Conservation (phyloP, 306 rosid species). For the Castanea mollissima region DNA sequence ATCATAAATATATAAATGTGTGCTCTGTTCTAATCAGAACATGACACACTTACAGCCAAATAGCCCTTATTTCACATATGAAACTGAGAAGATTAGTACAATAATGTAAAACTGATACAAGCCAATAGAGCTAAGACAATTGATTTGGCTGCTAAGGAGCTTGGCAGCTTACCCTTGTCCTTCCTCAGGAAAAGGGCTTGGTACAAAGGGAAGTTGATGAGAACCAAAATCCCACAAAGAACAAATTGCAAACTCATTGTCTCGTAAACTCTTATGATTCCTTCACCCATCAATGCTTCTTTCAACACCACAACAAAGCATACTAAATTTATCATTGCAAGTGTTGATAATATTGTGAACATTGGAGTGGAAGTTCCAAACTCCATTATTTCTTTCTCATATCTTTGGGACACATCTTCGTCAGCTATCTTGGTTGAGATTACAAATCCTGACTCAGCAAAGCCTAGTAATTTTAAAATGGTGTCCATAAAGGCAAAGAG, state of each 20-base stretch:
- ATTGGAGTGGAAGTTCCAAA: constrained; percentile 77
- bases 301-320: constrained; percentile 52
- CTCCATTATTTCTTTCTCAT: constrained; percentile 74
- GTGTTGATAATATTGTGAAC: constrained; percentile 55
- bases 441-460: constrained; percentile 42
- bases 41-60: too few species aligned
- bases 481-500: constrained; percentile 59
- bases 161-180: constrained; percentile 67
- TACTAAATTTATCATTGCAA: constrained; percentile 57
- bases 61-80: too few species aligned
- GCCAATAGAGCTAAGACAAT: constrained; percentile 28
- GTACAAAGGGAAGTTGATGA: constrained; percentile 66
- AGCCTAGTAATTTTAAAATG: constrained; percentile 46
- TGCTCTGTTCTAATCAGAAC: too few species aligned
- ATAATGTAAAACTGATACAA: constrained; percentile 21
- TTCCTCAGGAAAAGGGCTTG: constrained; percentile 70
- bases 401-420: constrained; percentile 53
- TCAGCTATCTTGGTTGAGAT: constrained; percentile 66
- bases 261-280: constrained; percentile 21
- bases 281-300: constrained; percentile 33
- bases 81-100: constrained; percentile 2
- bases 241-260: constrained; percentile 54
- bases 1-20: too few species aligned
- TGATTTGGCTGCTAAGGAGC: constrained; percentile 49
- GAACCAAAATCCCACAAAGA: constrained; percentile 49